A percentile compares a stretch with the other conserved stretches of the same genome.
Evolutionary conservation across 2,329 filamentous ascomycete genomes (phyloP).

Genomic region (Colletotrichum karsti): DNA sequence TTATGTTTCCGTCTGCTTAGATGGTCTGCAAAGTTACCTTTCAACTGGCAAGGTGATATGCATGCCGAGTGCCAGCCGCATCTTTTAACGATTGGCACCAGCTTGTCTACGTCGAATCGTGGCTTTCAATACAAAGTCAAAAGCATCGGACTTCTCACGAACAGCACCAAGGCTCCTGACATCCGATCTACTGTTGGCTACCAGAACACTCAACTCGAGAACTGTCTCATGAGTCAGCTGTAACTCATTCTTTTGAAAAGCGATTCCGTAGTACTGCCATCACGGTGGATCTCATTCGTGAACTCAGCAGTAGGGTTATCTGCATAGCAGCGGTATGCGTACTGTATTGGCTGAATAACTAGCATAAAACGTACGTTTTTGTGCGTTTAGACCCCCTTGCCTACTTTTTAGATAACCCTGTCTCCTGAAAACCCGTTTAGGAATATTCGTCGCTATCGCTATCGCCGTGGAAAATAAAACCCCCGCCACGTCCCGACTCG

Average conservation of each 20-base stretch:
- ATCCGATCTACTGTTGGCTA: not conserved
- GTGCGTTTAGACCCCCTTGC: too few species aligned
- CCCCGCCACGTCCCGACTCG: constrained; percentile 39
- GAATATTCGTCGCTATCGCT: too few species aligned
- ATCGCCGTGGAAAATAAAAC: constrained; percentile 23
- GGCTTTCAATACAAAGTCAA: not conserved
- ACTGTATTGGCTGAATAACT: too few species aligned
- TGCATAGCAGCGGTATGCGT: not conserved
- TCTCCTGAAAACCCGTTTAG: too few species aligned
- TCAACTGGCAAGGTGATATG: not conserved
- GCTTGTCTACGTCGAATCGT: not conserved
- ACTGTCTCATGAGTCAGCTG: not conserved
- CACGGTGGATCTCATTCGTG: not conserved
- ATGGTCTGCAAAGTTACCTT: not conserved
- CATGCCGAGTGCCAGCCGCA: not conserved
- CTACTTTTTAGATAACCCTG: too few species aligned
- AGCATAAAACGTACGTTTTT: too few species aligned
- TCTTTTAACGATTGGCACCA: not conserved
- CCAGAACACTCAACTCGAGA: not conserved
- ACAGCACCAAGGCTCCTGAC: not conserved
- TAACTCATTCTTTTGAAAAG: not conserved
- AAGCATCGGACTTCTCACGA: not conserved
- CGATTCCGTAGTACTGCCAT: not conserved
- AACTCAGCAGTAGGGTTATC: too few species aligned
- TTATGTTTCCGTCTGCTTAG: fast-evolving